Evolutionary conservation across 1,139 yeast genomes (phyloP).

Genomic region (Yamadazyma blattariae): DNA sequence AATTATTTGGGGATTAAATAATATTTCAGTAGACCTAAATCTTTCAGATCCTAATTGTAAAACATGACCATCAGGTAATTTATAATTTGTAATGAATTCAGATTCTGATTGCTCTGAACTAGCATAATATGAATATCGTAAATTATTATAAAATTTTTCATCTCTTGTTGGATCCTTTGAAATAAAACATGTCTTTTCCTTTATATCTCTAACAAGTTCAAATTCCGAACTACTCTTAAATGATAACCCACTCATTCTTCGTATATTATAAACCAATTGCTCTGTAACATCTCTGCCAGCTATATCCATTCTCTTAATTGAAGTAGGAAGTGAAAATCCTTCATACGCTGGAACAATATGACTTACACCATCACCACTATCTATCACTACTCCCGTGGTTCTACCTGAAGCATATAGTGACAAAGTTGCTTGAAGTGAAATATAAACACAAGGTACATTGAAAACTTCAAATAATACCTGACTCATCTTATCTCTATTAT

Average conservation of each 20-base stretch:
- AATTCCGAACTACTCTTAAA: constrained; percentile 72
- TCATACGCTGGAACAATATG: constrained; percentile 88
- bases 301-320: constrained; percentile 72
- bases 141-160: constrained; percentile 52
- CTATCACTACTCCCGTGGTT: constrained; percentile 87
- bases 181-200: constrained; percentile 71
- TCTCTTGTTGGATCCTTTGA: constrained; percentile 69
- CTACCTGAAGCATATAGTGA: constrained; percentile 86
- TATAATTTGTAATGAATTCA: constrained; percentile 43
- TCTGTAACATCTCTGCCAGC: constrained; percentile 90
- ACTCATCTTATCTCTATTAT: constrained; percentile 69
- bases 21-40: constrained; percentile 68
- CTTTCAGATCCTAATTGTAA: constrained; percentile 64
- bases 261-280: constrained; percentile 61
- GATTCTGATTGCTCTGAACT: constrained; percentile 8
- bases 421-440: constrained; percentile 80
- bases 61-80: constrained; percentile 80
- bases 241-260: constrained; percentile 60
- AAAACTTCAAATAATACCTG: constrained; percentile 82
- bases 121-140: constrained; percentile 10
- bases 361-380: constrained; percentile 89
- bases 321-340: constrained; percentile 76
- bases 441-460: constrained; percentile 82
- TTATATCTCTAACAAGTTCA: constrained; percentile 75
- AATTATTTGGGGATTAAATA: constrained; percentile 74